Evolutionary conservation across 129 eudicot genomes (phyloP), one percentile per base, ranked within the genome.

Genomic region (Kitagawia praeruptora): DNA sequence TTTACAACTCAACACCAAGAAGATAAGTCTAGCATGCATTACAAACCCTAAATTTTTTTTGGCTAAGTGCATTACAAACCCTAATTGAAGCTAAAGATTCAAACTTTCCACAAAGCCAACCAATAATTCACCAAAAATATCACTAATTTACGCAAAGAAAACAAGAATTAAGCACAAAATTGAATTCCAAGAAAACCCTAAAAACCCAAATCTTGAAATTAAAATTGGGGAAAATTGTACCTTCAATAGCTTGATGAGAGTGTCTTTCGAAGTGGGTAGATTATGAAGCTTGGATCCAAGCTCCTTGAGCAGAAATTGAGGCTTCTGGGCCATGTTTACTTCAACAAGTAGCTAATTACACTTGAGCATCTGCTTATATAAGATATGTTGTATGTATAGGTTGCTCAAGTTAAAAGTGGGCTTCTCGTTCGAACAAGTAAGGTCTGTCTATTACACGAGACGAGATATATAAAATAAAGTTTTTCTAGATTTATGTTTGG

Each of bases 201-300:
- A 56, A 37, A 49, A 53, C 56, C 18, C 40, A 75, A 61, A 61
- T 61, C 69, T 61, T 61, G 28, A 12, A 25, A 77, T 46, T 38
- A n/a, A 69, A 77, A 53, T 67, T 11, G 13, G 42, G n/a, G 41
- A 76, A 54, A 46, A 70, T 13, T 37, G 61, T 67, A 88, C 98
- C 97, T 92, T 95, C 21, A 95, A 75, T 77, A 92, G 97, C 89
- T 89, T 89, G 84, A 92, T 81, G 70, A 95, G 97, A 73, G 90
- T 78, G 82, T 92, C 97, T 85, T 92, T 92, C 41, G 88, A 80
- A 64, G 98, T 31, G 15, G 97, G 97, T 78, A 87, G 85, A 11
- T 70, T 79, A 39, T 92, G 87, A 78, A 95, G 91, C 86, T 90
- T 92, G 81, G 94, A 90, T 89, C 98, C 98, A 48, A 92, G 83